Evolutionary conservation across 345 rosid species (phyloP).

Genomic region (Camelina neglecta): DNA sequence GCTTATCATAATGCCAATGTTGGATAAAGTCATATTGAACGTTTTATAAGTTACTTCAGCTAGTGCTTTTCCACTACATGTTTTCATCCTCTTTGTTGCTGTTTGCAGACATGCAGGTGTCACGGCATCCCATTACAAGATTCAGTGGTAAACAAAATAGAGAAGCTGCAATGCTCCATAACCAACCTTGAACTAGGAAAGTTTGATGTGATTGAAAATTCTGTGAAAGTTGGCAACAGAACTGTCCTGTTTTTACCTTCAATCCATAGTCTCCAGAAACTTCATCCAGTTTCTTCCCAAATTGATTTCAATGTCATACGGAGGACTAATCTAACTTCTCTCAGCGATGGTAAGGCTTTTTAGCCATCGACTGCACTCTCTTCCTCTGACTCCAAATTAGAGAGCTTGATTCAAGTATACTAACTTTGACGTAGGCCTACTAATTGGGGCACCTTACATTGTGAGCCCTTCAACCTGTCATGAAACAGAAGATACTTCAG

Average conservation of each 20-base stretch:
- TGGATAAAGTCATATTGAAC: conserved; percentile 10
- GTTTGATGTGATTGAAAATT: conserved; percentile 58
- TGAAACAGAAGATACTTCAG: conserved; percentile 61
- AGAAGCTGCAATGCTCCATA: conserved; percentile 58
- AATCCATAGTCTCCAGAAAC: conserved; percentile 50
- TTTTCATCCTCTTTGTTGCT: conserved; percentile 33
- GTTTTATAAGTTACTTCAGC: conserved; percentile 19
- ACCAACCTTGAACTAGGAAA: conserved; percentile 53
- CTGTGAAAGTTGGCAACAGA: conserved; percentile 70
- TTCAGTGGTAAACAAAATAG: conserved; percentile 38
- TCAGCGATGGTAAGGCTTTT: conserved; percentile 69
- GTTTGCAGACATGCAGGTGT: conserved; percentile 75
- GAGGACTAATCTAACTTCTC: conserved; percentile 68
- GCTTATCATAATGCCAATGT: not conserved
- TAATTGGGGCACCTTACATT: conserved; percentile 68
- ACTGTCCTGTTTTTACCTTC: conserved; percentile 66
- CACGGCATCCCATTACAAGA: conserved; percentile 59
- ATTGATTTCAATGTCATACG: conserved; percentile 66
- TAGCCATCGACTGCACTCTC: not conserved
- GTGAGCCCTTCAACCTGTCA: conserved; percentile 72
- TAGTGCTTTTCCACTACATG: conserved; percentile 20
- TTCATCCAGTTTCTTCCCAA: conserved; percentile 56
- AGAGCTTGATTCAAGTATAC: conserved; percentile 26
- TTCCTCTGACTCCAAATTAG: not conserved
- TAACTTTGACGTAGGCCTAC: conserved; percentile 52